These are phyloP conservation scores for Rhodomyrtus psidioides DNA, from an alignment of 441 rosid species.

Conservation along the genomic window DNA sequence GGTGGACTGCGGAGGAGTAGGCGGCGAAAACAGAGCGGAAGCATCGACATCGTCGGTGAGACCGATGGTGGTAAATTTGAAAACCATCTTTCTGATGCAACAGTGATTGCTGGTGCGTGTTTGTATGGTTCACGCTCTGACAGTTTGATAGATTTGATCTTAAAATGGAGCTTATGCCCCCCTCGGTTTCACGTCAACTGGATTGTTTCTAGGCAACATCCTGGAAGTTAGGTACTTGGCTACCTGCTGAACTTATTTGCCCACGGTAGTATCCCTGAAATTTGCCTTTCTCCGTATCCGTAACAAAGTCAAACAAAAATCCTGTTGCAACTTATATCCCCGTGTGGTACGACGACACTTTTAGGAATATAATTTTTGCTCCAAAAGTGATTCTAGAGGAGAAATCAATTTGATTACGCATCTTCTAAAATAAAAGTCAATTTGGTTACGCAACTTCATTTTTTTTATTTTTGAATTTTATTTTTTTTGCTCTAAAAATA, in stretches of 20 bases:
- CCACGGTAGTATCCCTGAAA: not conserved
- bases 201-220: not conserved
- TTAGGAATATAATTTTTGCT: too few relatives aligned
- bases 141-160: too few relatives aligned
- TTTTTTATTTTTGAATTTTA: too few relatives aligned
- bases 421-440: too few relatives aligned
- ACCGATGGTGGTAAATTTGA: not conserved
- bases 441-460: too few relatives aligned
- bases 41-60: not conserved
- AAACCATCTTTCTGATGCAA: not conserved
- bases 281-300: not conserved
- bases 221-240: not conserved
- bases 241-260: not conserved
- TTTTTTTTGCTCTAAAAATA: too few relatives aligned
- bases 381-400: too few relatives aligned
- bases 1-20: not conserved
- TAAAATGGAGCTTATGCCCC: not conserved
- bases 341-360: too few relatives aligned
- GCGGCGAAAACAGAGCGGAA: not conserved
- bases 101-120: not conserved
- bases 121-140: not conserved
- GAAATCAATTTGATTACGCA: too few relatives aligned
- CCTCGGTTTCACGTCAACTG: not conserved
- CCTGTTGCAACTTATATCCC: too few relatives aligned
- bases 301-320: not conserved